A percentile compares a stretch with the other conserved stretches of the same genome.
Evolutionary conservation across 2,329 filamentous ascomycete genomes (phyloP).

Genomic region (Microdochium bolleyi): DNA sequence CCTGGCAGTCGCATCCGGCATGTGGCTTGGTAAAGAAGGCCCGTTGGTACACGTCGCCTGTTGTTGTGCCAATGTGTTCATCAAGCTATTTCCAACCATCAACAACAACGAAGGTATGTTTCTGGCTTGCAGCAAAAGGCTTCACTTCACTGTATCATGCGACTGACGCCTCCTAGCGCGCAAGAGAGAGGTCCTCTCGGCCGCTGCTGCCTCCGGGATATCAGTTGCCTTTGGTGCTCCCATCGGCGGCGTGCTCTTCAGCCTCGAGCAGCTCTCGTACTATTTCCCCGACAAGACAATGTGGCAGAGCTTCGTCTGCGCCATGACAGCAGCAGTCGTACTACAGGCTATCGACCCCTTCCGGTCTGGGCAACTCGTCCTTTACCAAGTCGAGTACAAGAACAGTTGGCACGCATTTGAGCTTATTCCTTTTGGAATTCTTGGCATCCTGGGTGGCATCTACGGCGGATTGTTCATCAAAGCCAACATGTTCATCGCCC

Average conservation of each 20-base stretch:
- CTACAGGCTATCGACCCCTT: constrained; percentile 92
- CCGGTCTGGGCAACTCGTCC: constrained; percentile 85
- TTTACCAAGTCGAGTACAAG: constrained; percentile 93
- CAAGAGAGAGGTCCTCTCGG: constrained; percentile 87
- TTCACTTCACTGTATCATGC: constrained; percentile 5
- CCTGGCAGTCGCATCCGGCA: constrained; percentile 82
- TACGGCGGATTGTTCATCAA: constrained; percentile 95
- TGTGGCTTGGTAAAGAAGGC: constrained; percentile 96
- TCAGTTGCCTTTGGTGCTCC: constrained; percentile 91
- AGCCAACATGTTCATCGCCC: constrained; percentile 78
- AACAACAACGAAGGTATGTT: constrained; percentile 74
- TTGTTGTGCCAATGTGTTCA: constrained; percentile 90
- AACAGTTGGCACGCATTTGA: constrained; percentile 93
- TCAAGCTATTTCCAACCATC: constrained; percentile 77
- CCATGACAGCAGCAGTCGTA: constrained; percentile 95
- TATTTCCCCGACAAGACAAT: constrained; percentile 99
- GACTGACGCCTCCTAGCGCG: constrained; percentile 50
- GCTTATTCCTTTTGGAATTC: constrained; percentile 74
- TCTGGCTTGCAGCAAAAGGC: neutral
- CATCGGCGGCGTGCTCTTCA: constrained; percentile 91
- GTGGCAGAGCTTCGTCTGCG: constrained; percentile 99
- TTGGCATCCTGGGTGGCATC: constrained; percentile 85
- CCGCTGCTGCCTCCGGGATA: constrained; percentile 84
- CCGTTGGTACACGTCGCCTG: constrained; percentile 94
- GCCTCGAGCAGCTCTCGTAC: constrained; percentile 93